These are phyloP conservation scores for Coemansia umbellata DNA, from an alignment of 192 early-diverging fungal species.

Conservation along the genomic window DNA sequence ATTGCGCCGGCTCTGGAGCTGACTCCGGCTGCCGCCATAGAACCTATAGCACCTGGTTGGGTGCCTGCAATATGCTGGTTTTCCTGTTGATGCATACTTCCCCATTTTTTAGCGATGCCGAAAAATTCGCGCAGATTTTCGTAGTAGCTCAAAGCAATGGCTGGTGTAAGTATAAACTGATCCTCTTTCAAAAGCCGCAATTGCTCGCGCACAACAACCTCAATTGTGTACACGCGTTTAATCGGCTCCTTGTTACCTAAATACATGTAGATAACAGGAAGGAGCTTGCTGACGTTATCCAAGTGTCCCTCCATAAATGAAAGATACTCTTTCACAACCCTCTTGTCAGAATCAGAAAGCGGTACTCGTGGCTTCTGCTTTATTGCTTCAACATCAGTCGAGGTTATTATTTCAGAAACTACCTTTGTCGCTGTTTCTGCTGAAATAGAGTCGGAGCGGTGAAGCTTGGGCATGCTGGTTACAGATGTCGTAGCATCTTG, in stretches of 20 bases:
- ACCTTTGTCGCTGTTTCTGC: slow-evolving; percentile 21
- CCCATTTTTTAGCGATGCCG: slow-evolving; percentile 35
- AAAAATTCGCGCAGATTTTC: slow-evolving; percentile 10
- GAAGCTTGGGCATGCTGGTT: slow-evolving; percentile 3
- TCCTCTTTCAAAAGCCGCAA: slow-evolving; percentile 31
- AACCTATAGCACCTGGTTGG: background rate
- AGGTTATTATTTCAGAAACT: slow-evolving; percentile 10
- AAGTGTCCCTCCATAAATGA: slow-evolving; percentile 15
- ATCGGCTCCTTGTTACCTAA: slow-evolving; percentile 12
- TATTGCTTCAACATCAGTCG: slow-evolving; percentile 1
- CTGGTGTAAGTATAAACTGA: slow-evolving; percentile 29
- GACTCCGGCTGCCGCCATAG: background rate
- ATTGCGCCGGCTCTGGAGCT: background rate
- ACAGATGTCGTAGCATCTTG: background rate
- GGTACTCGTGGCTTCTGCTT: slow-evolving; percentile 1
- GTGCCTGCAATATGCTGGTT: background rate
- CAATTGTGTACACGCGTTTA: slow-evolving; percentile 9
- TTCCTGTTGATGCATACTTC: slow-evolving; percentile 12
- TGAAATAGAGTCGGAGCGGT: slow-evolving; percentile 18
- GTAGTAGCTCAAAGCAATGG: background rate
- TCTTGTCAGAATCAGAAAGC: slow-evolving; percentile 26
- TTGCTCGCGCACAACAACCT: slow-evolving; percentile 31
- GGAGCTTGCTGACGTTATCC: slow-evolving; percentile 3
- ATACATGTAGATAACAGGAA: slow-evolving; percentile 31
- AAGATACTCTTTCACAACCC: slow-evolving; percentile 13